Conservation (phyloP, 306 rosid species). For the Castanopsis chinensis region DNA sequence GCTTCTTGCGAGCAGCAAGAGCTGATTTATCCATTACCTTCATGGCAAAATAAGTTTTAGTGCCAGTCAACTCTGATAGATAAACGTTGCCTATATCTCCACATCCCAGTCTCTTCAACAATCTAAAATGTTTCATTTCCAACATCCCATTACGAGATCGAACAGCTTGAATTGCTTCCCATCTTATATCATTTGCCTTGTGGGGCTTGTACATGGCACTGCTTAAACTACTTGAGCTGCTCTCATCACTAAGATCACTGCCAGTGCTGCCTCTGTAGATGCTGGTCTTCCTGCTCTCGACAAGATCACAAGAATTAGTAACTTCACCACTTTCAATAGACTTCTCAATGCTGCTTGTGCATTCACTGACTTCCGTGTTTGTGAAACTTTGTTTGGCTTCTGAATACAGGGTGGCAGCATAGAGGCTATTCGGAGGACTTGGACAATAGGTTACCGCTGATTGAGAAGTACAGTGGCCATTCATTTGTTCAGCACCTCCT, state of each 20-base stretch:
- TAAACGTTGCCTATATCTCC: slow-evolving; percentile 93
- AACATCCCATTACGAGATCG: slow-evolving; percentile 63
- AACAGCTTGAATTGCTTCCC: slow-evolving; percentile 89
- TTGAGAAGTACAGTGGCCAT: slow-evolving; percentile 31
- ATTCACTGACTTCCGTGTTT: slow-evolving; percentile 71
- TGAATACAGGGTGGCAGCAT: slow-evolving; percentile 65
- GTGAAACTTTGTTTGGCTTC: slow-evolving; percentile 87
- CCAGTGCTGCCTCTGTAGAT: slow-evolving; percentile 85
- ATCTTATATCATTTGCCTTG: slow-evolving; percentile 78
- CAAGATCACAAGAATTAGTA: slow-evolving; percentile 51
- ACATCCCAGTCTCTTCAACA: slow-evolving; percentile 75
- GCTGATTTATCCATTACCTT: slow-evolving; percentile 87
- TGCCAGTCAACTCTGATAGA: slow-evolving; percentile 77
- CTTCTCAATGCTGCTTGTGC: slow-evolving; percentile 67
- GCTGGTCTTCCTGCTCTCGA: slow-evolving; percentile 82
- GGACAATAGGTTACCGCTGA: slow-evolving; percentile 45
- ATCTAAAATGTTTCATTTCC: slow-evolving; percentile 76
- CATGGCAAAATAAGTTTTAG: slow-evolving; percentile 89
- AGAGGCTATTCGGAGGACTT: slow-evolving; percentile 82
- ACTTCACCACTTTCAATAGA: slow-evolving; percentile 60
- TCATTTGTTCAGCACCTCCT: slow-evolving; percentile 38
- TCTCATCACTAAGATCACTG: slow-evolving; percentile 84
- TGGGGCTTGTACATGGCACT: slow-evolving; percentile 81
- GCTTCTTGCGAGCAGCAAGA: slow-evolving; percentile 81
- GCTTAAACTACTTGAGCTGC: slow-evolving; percentile 80